Conservation (phyloP, 2,329 filamentous ascomycete species). For the Fusarium nurragi region DNA sequence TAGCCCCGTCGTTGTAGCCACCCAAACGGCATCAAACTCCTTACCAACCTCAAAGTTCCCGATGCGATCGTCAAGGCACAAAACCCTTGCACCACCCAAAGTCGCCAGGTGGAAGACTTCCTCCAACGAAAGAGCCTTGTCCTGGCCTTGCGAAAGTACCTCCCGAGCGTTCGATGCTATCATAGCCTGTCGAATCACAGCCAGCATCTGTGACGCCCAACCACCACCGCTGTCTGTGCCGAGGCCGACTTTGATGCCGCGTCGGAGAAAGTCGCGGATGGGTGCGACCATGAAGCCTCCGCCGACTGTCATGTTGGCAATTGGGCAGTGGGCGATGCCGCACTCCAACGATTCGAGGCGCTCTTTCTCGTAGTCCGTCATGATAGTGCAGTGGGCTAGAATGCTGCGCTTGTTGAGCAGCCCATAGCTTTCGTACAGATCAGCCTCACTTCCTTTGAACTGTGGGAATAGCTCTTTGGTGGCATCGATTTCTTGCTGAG, state of each 20-base stretch:
- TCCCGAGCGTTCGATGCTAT: constrained; percentile 15
- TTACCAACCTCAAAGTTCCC: constrained; percentile 13
- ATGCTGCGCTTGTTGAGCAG: constrained; percentile 16
- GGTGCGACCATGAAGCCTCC: constrained; percentile 21
- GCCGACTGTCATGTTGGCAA: constrained; percentile 16
- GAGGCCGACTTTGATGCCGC: constrained; percentile 7
- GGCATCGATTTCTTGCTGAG: constrained; percentile 14
- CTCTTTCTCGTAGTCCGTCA: constrained; percentile 13
- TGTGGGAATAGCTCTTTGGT: constrained; percentile 7
- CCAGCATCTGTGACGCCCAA: constrained; percentile 18
- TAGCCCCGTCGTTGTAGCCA: background rate
- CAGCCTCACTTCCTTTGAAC: constrained; percentile 15
- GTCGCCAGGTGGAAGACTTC: constrained; percentile 14
- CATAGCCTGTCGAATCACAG: constrained; percentile 18
- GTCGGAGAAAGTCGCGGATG: constrained; percentile 6
- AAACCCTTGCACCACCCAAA: background rate
- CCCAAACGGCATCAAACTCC: constrained; percentile 15
- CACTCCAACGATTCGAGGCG: background rate
- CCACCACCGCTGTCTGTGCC: constrained; percentile 16
- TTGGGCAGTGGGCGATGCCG: constrained; percentile 8
- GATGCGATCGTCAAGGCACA: constrained; percentile 1
- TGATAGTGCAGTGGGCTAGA: constrained; percentile 19
- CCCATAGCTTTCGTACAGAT: constrained; percentile 9
- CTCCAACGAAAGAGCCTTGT: constrained; percentile 14
- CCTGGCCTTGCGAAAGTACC: background rate